Percentiles rank a stretch among this genome's conserved stretches.
Conservation (phyloP, 1,139 yeast species). For the Nakaseomyces delphensis region DNA sequence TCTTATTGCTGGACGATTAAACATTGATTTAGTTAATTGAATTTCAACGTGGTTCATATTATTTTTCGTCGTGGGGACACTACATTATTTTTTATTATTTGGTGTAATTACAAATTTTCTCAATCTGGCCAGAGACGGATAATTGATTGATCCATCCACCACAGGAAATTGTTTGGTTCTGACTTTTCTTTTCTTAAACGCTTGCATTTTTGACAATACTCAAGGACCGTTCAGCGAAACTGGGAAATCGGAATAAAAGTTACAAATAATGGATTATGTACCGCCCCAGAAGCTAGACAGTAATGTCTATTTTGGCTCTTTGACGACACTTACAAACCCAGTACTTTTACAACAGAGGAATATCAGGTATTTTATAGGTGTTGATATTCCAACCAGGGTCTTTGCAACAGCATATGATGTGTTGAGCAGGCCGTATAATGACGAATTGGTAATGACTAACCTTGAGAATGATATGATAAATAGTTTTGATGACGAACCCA, state of each 20-base stretch:
- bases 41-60: no score
- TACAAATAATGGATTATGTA: constrained; percentile 5
- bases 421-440: constrained; percentile 17
- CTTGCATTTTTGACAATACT: no score
- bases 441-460: constrained; percentile 20
- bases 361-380: constrained; percentile 23
- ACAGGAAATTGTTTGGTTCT: no score
- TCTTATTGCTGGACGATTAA: no score
- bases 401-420: constrained; percentile 26
- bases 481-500: neutral
- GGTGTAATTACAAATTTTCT: no score
- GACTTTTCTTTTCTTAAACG: no score
- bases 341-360: constrained; percentile 22
- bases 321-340: constrained; percentile 30
- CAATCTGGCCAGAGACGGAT: no score
- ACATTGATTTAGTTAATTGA: no score
- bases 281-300: constrained; percentile 29
- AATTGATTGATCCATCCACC: no score
- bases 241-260: neutral
- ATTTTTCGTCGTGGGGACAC: no score
- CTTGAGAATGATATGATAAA: constrained; percentile 15
- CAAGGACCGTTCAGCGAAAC: no score
- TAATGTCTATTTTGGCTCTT: constrained; percentile 32
- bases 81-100: no score
- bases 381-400: constrained; percentile 22